Base-by-base conservation (phyloP, 208 protist species). In the Novymonas esmeraldas region DNA sequence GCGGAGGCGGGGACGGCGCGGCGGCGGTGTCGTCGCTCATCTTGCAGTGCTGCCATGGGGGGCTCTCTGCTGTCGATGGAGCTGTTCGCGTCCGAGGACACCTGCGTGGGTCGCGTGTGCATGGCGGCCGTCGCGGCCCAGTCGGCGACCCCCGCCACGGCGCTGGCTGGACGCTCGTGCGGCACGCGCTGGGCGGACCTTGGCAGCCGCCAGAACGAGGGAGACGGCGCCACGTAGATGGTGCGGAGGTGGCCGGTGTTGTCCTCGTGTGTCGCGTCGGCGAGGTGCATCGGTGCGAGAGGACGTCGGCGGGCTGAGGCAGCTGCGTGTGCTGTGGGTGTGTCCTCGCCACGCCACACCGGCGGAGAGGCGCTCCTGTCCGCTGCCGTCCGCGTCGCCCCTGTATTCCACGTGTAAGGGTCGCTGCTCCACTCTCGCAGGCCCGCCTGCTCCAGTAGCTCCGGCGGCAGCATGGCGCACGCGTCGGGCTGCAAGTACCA, bases 181-280 rank as follows among this genome's bases (percentile, higher is more conserved):
- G 24, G n/a, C n/a, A n/a, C n/a, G 36, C 36, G 36, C 36, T 22
- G 24, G 61, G 18, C 6, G 42, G 50, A n/a, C n/a, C 26, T 48
- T 2, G 57, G 49, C 5, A 73, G 49, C 0, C 66, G 46, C 66
- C 66, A 73, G 39, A 73, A 73, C 6, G 20, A 10, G 1, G 66
- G 66, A 5, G 66, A 20, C 10, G 57, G 57, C 26, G 33, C 66
- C 16, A 73, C 57, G 49, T 73, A 59, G 26, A 73, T 73, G 7
- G 0, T 56, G 3, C 57, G 49, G 2, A 65, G 26, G 16, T 64
- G 46, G 10, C 57, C 48, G 11, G 39, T 31, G 14, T 0, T 5
- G 34, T 5, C 22, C 28, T 28, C 28, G 36, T 14, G 16, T 11
- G 18, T 1, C n/a, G 33, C 62, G 20, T 33, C 39, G 6, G 28